These are phyloP conservation scores for Bryoglossum gracile DNA, from an alignment of 495 filamentous ascomycete genomes.

Conservation along the genomic window DNA sequence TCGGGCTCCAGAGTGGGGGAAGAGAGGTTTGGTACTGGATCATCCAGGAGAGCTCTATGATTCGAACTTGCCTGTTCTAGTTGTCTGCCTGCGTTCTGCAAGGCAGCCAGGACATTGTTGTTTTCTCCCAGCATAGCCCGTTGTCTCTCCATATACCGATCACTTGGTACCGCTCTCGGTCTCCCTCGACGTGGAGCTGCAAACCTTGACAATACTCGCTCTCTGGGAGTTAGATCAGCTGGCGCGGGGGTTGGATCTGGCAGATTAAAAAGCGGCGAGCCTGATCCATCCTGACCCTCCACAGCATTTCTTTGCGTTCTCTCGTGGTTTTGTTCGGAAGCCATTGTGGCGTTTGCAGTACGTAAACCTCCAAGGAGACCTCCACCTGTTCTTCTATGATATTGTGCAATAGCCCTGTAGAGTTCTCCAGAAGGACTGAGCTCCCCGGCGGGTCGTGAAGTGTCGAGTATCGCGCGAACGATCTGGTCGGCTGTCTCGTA, in stretches of 20 bases:
- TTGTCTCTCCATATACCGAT: constrained; percentile 28
- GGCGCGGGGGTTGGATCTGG: constrained; percentile 7
- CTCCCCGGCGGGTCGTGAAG: constrained; percentile 27
- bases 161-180: constrained; percentile 28
- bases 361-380: too few relatives aligned
- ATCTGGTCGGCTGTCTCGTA: constrained; percentile 37
- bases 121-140: constrained; percentile 19
- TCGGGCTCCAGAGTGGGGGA: constrained; percentile 36
- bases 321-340: constrained; percentile 13
- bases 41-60: constrained; percentile 41
- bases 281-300: not conserved
- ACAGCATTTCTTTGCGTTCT: not conserved
- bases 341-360: constrained; percentile 9
- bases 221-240: not conserved
- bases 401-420: constrained; percentile 38
- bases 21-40: constrained; percentile 32
- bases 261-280: constrained; percentile 17
- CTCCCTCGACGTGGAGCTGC: constrained; percentile 13
- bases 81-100: constrained; percentile 23
- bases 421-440: constrained; percentile 37
- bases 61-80: constrained; percentile 38
- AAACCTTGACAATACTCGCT: constrained; percentile 9
- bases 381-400: constrained; percentile 22
- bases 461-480: constrained; percentile 33
- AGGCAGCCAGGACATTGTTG: constrained; percentile 13